Evolutionary conservation across 108 stramenopile species (phyloP), one percentile per base, ranked within the genome.

Genomic region (Skeletonema marinoi): DNA sequence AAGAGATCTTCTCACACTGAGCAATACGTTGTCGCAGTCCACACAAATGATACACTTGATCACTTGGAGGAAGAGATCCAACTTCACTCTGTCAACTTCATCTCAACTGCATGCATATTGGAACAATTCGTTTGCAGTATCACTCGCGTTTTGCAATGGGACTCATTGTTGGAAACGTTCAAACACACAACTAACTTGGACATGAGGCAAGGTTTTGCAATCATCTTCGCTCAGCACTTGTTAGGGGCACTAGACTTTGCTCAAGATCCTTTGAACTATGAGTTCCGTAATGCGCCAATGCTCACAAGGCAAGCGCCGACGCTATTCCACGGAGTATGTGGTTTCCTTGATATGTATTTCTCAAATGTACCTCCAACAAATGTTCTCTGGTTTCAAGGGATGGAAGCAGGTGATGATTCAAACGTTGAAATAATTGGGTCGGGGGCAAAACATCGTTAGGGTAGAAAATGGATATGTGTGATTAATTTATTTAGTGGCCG

Each of bases 51-150:
- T 59, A 84, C 82, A 14, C 54, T 87, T 1, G 86, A 84, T 44
- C 51, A 70, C 35, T 79, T 87, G 21, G 83, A 83, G 4, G 69
- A 77, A 13, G 86, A 87, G 16, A 36, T 56, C 31, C 21, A 32
- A 14, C 51, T 86, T 8, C 61, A 73, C 7, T 56, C 86, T 17
- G 25, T 77, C 41, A 84, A 87, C 50, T 65, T 86, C 2, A 19
- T 64, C 8, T n/a, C 71, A 32, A 50, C 54, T n/a, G 78, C 74
- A 0, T 66, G 21, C 14, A 7, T 60, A 59, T 38, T 87, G 17
- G 83, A 84, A 33, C 79, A 87, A 60, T 87, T 87, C 51, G 68
- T 87, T 60, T 65, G 70, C 66, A 78, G 71, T 36, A 19, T 87
- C 6, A 32, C 38, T 41, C 78, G 83, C 6, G 60, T 80, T 5